Evolutionary conservation across 805 yeast species (phyloP).

Genomic region (Spathaspora girioi): DNA sequence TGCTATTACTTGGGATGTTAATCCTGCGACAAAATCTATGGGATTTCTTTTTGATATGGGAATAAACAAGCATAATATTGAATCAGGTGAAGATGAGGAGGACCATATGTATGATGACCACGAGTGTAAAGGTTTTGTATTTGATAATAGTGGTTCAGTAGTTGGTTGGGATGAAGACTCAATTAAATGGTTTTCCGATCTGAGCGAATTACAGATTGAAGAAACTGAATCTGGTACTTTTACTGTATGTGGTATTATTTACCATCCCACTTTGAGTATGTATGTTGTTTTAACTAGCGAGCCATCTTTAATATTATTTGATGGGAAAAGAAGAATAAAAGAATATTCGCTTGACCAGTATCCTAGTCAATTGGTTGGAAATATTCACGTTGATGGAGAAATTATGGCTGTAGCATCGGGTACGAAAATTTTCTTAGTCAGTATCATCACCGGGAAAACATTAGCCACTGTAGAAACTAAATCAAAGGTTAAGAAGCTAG

Average conservation of each 20-base stretch:
- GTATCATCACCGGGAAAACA: constrained; percentile 32
- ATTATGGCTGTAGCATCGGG: constrained; percentile 37
- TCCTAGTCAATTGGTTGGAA: constrained; percentile 10
- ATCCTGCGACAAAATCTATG: neutral
- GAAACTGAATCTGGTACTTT: constrained; percentile 11
- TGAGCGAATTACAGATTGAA: neutral
- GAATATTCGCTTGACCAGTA: neutral
- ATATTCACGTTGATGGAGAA: constrained; percentile 48
- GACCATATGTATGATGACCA: neutral
- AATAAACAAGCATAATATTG: neutral
- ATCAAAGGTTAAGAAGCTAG: constrained; percentile 29
- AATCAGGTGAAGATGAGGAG: neutral
- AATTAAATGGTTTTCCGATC: neutral
- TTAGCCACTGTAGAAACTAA: constrained; percentile 28
- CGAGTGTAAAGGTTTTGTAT: neutral
- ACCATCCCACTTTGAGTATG: constrained; percentile 33
- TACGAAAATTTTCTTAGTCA: constrained; percentile 32
- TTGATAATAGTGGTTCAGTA: neutral
- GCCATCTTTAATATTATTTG: constrained; percentile 14
- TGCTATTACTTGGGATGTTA: neutral
- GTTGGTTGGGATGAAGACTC: neutral
- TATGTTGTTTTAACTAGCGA: constrained; percentile 23
- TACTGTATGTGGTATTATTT: constrained; percentile 13
- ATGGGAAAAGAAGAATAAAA: constrained; percentile 3
- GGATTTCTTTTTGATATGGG: neutral